Percentiles rank a stretch among this genome's conserved stretches.
phyloP scores from a whole-genome alignment of 2,329 filamentous ascomycete genomes.

The Echinosphaeria canescens region DNA sequence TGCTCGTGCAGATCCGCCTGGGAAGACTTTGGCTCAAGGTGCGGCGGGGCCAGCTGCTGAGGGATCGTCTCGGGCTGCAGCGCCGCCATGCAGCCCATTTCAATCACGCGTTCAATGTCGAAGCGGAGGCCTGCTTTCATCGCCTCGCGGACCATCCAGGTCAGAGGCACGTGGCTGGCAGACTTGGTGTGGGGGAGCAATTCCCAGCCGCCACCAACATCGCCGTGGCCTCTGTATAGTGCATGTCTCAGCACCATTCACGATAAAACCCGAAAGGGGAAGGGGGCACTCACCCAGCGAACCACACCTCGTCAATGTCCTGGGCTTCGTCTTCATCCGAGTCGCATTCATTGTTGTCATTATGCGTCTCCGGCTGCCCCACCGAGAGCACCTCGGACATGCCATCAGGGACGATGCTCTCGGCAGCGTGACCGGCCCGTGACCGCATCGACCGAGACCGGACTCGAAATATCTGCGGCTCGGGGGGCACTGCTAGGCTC shows the following conservation, averaged over 20 bases:
- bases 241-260: no score
- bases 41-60: slow-evolving; percentile 4
- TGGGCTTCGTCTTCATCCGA: slow-evolving; percentile 30
- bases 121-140: slow-evolving; percentile 46
- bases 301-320: slow-evolving; percentile 66
- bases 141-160: slow-evolving; percentile 42
- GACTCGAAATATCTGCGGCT: no score
- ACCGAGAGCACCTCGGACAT: slow-evolving; percentile 6
- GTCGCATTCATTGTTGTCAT: slow-evolving; percentile 12
- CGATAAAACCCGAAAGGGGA: no score
- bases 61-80: no score
- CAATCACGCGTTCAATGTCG: slow-evolving; percentile 42
- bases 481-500: no score
- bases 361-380: slow-evolving; percentile 5
- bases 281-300: no score
- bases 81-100: slow-evolving; percentile 36
- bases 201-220: slow-evolving; percentile 61
- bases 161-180: slow-evolving; percentile 39
- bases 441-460: no score
- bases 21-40: background rate
- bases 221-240: slow-evolving; percentile 55
- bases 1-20: background rate
- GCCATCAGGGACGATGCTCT: slow-evolving; percentile 2
- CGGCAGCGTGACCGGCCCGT: no score
- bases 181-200: slow-evolving; percentile 31